These are phyloP conservation scores for Xylariaceae sp. DNA, from an alignment of 2,329 filamentous ascomycete genomes.

Conservation along the genomic window DNA sequence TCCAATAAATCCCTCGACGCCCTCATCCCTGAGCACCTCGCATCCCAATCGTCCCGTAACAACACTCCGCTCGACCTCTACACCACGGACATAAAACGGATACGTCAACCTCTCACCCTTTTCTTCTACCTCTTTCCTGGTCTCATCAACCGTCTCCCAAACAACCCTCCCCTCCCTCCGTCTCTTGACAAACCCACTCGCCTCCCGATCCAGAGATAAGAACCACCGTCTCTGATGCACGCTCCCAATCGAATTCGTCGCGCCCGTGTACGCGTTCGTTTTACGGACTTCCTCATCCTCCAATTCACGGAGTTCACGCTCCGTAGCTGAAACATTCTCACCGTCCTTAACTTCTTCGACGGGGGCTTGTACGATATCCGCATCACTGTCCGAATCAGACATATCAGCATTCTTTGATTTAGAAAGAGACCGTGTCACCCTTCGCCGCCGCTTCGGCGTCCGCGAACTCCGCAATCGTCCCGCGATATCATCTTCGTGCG, in stretches of 20 bases:
- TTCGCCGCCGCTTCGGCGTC: constrained; percentile 22
- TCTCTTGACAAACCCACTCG: constrained; percentile 50
- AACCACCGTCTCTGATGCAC: constrained; percentile 65
- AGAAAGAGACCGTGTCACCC: constrained; percentile 9
- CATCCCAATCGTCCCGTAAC: constrained; percentile 56
- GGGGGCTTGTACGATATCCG: constrained; percentile 21
- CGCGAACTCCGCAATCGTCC: constrained; percentile 28
- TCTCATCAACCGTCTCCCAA: constrained; percentile 20
- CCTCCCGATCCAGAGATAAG: constrained; percentile 54
- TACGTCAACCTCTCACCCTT: constrained; percentile 32
- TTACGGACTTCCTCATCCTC: constrained; percentile 50
- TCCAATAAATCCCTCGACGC: constrained; percentile 50
- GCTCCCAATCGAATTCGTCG: constrained; percentile 60
- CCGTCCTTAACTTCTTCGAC: constrained; percentile 14
- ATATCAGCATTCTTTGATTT: constrained; percentile 8
- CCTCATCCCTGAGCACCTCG: constrained; percentile 58
- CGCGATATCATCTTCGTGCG: constrained; percentile 38
- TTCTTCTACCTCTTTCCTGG: constrained; percentile 10
- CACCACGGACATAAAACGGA: constrained; percentile 57
- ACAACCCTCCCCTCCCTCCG: constrained; percentile 22
- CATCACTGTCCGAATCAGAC: constrained; percentile 19
- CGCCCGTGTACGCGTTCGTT: constrained; percentile 62
- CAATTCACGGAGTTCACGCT: constrained; percentile 40
- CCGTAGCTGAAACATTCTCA: constrained; percentile 33
- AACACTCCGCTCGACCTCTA: constrained; percentile 58